Evolutionary conservation across 768 basidiomycete species (phyloP).

Genomic region (Podaxis sp.): DNA sequence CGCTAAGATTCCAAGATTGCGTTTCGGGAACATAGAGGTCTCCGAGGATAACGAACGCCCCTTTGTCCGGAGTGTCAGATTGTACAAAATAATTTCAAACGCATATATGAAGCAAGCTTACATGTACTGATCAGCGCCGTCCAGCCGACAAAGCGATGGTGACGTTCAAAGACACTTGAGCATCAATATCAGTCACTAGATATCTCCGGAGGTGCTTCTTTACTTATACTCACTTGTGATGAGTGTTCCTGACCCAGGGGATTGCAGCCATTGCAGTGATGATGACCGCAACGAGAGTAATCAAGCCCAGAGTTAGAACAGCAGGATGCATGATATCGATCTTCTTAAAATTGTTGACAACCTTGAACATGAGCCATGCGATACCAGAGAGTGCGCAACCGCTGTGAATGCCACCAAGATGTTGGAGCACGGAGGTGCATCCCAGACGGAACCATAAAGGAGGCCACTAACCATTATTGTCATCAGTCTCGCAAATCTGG

Average conservation of each 20-base stretch:
- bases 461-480: conserved; percentile 50
- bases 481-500: conserved; percentile 3
- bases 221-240: conserved; percentile 66
- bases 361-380: conserved; percentile 65
- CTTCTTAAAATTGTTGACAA: conserved; percentile 54
- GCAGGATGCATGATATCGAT: conserved; percentile 52
- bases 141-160: conserved; percentile 82
- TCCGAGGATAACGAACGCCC: conserved; percentile 67
- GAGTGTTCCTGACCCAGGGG: conserved; percentile 78
- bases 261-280: conserved; percentile 65
- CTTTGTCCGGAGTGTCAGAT: conserved; percentile 24
- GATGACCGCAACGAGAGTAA: conserved; percentile 57
- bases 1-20: conserved; percentile 56
- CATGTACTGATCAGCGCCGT: conserved; percentile 53
- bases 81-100: background rate
- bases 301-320: conserved; percentile 59
- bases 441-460: conserved; percentile 71
- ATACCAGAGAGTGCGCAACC: conserved; percentile 74
- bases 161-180: conserved; percentile 71
- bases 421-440: conserved; percentile 75
- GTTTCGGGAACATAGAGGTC: conserved; percentile 60
- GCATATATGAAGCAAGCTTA: conserved; percentile 19
- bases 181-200: background rate
- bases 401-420: conserved; percentile 79
- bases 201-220: background rate